Percentiles rank a stretch among this genome's conserved stretches.
Conservation (phyloP, 768 basidiomycete species). For the Clitopilus hobsonii region DNA sequence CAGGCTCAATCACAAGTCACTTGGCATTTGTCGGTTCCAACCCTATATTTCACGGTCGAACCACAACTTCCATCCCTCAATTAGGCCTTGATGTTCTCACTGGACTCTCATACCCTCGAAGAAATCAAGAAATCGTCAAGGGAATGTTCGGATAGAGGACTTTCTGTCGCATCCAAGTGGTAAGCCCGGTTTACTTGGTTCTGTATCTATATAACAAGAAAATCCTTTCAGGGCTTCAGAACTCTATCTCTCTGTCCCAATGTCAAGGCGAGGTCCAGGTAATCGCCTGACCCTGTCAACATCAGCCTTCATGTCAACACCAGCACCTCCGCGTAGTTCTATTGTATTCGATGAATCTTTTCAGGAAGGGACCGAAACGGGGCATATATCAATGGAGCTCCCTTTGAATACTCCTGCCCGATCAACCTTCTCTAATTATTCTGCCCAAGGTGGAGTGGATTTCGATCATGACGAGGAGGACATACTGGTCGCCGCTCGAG, state of each 20-base stretch:
- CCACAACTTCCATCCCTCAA: too few relatives aligned
- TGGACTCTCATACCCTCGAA: slow-evolving; percentile 44
- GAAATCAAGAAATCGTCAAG: slow-evolving; percentile 59
- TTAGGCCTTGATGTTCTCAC: too few relatives aligned
- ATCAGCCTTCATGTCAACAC: slow-evolving; percentile 53
- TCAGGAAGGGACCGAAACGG: background rate
- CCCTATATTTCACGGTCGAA: too few relatives aligned
- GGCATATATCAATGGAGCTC: background rate
- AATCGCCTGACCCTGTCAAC: slow-evolving; percentile 17
- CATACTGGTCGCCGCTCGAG: slow-evolving; percentile 62
- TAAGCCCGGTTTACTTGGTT: slow-evolving; percentile 22
- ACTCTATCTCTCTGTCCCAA: slow-evolving; percentile 57
- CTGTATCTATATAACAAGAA: too few relatives aligned
- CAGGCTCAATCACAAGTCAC: too few relatives aligned
- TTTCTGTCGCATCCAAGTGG: slow-evolving; percentile 76
- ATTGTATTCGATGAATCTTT: background rate
- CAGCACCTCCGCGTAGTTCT: slow-evolving; percentile 33
- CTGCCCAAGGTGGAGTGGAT: slow-evolving; percentile 32
- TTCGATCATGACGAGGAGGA: slow-evolving; percentile 67
- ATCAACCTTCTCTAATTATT: slow-evolving; percentile 29
- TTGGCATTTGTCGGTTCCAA: too few relatives aligned
- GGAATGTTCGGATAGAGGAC: slow-evolving; percentile 72
- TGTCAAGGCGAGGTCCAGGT: slow-evolving; percentile 35
- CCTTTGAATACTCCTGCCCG: slow-evolving; percentile 16
- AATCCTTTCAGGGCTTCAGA: slow-evolving; percentile 59